A percentile compares a stretch with the other conserved stretches of the same genome.
phyloP scores from a whole-genome alignment of 495 filamentous ascomycete genomes.

The Clavariopsis aquatica region DNA sequence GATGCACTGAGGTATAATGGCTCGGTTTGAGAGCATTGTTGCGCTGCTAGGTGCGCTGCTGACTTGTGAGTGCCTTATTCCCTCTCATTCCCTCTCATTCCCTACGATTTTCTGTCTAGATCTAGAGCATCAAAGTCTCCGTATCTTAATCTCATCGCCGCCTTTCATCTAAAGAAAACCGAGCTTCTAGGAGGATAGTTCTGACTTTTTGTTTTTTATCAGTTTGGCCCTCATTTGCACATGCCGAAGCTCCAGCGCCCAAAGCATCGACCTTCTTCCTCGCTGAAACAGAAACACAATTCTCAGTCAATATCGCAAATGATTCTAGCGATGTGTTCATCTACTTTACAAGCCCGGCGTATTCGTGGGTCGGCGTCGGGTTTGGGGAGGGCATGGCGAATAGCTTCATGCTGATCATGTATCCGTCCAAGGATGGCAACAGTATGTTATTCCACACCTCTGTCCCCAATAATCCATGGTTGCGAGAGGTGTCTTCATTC shows the following conservation, averaged over 20 bases:
- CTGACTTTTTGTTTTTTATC: too few species aligned
- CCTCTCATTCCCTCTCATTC: not conserved
- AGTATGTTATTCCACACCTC: slow-evolving; percentile 18
- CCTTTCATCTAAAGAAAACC: too few species aligned
- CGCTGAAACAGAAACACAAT: slow-evolving; percentile 31
- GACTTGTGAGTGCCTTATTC: not conserved
- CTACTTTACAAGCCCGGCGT: slow-evolving; percentile 34
- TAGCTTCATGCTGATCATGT: slow-evolving; percentile 35
- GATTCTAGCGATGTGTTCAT: slow-evolving; percentile 31
- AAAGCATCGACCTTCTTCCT: slow-evolving; percentile 32
- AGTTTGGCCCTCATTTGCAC: slow-evolving; percentile 14
- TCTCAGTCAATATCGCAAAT: slow-evolving; percentile 35
- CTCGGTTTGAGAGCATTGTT: not conserved
- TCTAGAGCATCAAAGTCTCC: not conserved
- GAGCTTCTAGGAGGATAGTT: too few species aligned
- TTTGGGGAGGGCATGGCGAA: slow-evolving; percentile 32
- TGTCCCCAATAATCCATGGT: too few species aligned
- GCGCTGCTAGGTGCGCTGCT: slow-evolving; percentile 13
- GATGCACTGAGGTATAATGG: slow-evolving; percentile 1
- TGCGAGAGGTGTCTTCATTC: not conserved
- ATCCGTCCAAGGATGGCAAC: slow-evolving; percentile 27
- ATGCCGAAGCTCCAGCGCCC: slow-evolving; percentile 19
- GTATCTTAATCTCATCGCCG: too few species aligned
- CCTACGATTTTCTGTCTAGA: not conserved
- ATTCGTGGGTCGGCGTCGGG: slow-evolving; percentile 36